Base-by-base conservation (phyloP, 352 stramenopile genomes). In the Globisporangium okanoganense region DNA sequence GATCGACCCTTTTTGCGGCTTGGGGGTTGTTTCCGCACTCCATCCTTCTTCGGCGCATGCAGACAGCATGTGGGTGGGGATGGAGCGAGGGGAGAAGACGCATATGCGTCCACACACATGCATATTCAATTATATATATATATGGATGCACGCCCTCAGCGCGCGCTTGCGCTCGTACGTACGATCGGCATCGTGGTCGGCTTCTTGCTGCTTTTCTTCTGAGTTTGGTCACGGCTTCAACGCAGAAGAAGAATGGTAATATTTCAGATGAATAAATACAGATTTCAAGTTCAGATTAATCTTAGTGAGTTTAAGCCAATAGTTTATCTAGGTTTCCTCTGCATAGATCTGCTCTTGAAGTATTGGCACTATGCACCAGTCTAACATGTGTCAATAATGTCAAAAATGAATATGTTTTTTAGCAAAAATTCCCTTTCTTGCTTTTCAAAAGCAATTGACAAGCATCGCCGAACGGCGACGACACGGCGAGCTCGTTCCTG, bases 151-250 rank as follows among this genome's bases (percentile, higher is more conserved):
- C 41, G 31, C 16, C 29, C 29, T 33, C 29, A 6, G n/a, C 16
- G n/a, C 3, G 20, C 40, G n/a, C n/a, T n/a, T n/a, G 43, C 27
- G 13, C 6, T 9, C 12, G 13, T 12, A 53, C 61, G 38, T 54
- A 66, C 61, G 24, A 66, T 66, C 53, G 61, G 61, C 61, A 66
- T 66, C 22, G 45, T 9, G 9, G 18, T 24, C 18, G 14, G 18
- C 13, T 36, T 20, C 38, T 49, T 20, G 13, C 22, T 29, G 29
- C 29, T 20, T n/a, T 54, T 38, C 48, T 54, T 55, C 27, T 40
- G 48, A 55, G 48, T 55, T 24, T 55, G 48, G 5, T 6, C n/a
- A 24, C 48, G 48, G 48, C 48, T 55, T 55, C 48, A 55, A 55
- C 5, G 24, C n/a, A 52, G 22, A 20, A 50, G 20, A 29, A 29